Evolutionary conservation across 176 grass and related monocot species (phyloP).

Genomic region (Ensete glaucum): DNA sequence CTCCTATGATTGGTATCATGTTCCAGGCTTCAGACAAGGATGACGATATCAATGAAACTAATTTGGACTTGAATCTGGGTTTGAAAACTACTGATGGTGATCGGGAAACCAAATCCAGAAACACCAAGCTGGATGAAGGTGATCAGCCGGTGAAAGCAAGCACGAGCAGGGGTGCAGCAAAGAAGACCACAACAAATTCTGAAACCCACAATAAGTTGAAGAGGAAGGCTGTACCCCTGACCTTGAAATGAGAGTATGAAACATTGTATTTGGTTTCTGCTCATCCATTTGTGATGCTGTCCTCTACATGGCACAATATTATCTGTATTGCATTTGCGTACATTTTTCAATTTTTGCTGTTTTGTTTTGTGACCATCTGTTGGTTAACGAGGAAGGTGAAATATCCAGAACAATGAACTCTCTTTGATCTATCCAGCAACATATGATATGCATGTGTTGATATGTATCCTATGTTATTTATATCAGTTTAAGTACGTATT

Average conservation of each 20-base stretch:
- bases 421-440: too few species aligned
- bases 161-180: neutral
- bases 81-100: conserved; percentile 6
- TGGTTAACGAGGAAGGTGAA: too few species aligned
- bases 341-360: too few species aligned
- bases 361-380: too few species aligned
- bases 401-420: too few species aligned
- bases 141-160: neutral
- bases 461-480: too few species aligned
- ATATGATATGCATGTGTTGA: too few species aligned
- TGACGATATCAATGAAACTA: conserved; percentile 1
- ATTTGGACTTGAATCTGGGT: conserved; percentile 20
- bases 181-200: neutral
- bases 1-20: neutral
- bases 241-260: neutral
- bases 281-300: too few species aligned
- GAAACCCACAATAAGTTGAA: neutral
- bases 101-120: neutral
- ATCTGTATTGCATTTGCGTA: too few species aligned
- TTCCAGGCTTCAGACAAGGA: conserved; percentile 3
- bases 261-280: neutral
- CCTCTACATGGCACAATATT: too few species aligned
- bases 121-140: neutral
- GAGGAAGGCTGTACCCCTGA: neutral
- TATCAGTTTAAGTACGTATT: too few species aligned